phyloP scores from a whole-genome alignment of 2,329 filamentous ascomycete genomes.

The Phaeosphaeria sp. region DNA sequence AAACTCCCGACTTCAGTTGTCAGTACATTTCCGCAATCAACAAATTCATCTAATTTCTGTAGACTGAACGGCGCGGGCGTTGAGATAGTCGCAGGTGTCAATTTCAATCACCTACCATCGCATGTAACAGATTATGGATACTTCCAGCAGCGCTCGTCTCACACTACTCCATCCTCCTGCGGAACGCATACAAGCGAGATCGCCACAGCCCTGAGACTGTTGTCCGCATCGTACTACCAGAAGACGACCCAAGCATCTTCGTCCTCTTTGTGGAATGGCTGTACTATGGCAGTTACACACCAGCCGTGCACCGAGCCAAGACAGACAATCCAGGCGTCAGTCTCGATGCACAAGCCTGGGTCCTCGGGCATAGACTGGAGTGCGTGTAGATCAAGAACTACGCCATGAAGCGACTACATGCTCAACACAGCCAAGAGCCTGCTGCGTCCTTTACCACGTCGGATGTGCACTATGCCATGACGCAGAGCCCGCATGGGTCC shows the following conservation, averaged over 20 bases:
- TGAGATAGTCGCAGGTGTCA: conserved; percentile 8
- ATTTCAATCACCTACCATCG: too few relatives aligned
- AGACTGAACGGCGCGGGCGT: conserved; percentile 5
- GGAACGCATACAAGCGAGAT: conserved; percentile 6
- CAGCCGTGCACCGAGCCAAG: too few relatives aligned
- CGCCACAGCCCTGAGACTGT: conserved; percentile 5
- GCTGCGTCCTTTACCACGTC: conserved; percentile 10
- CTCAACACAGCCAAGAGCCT: conserved; percentile 9
- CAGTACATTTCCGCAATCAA: too few relatives aligned
- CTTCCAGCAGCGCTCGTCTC: conserved; percentile 12
- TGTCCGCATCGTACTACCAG: conserved; percentile 6
- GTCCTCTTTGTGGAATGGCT: conserved; percentile 16
- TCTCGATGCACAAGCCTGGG: conserved; percentile 13
- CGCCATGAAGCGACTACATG: conserved; percentile 16
- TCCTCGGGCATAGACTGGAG: conserved; percentile 17
- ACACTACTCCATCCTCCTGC: conserved; percentile 9
- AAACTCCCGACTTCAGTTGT: not conserved
- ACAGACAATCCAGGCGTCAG: not conserved
- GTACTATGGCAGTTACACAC: conserved; percentile 6
- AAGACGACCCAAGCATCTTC: conserved; percentile 11
- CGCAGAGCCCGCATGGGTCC: conserved; percentile 9
- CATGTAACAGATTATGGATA: too few relatives aligned
- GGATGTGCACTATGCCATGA: conserved; percentile 11
- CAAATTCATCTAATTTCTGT: not conserved
- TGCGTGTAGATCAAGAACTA: conserved; percentile 17